Evolutionary conservation across 352 stramenopile genomes (phyloP), one percentile per base, ranked within the genome.

Genomic region (Pythium myriotylum): DNA sequence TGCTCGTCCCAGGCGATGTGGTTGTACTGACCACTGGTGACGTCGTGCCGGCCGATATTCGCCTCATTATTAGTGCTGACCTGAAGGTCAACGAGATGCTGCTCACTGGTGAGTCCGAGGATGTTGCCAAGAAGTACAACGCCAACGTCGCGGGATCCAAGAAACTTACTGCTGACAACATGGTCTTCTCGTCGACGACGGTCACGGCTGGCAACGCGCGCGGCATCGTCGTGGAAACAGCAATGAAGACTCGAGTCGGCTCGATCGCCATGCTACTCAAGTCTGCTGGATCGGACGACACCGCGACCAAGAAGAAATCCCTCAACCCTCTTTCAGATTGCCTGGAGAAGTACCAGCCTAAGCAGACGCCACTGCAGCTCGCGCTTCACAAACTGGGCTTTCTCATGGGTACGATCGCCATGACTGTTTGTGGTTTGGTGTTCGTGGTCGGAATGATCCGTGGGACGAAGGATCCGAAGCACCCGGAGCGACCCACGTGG

Each of bases 381-480:
- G 69, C 68, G 51, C 95, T 99, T 71, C 95, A 99, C 79, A 91
- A 97, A 55, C 84, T 99, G 40, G 96, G 95, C 14, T 85, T 98
- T 19, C 79, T 96, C 43, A 95, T 97, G 65, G 79, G 94, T 1
- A 81, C 84, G 22, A 94, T 97, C 54, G 83, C 80, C 14, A 68
- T 97, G 17, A 90, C 88, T 55, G 79, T 92, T 10, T 79, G 77
- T 29, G 48, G 95, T 0, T 92, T 99, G 39, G 95, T 96, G 26
- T 81, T 98, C 33, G 69, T 97, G 8, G 90, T 97, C 14, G 88
- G 92, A 5, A 76, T 97, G 49, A n/a, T 81, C 1, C 79, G 83
- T n/a, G 63, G 54, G 17, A 85, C 67, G 3, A 62, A 74, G 23
- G 79, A 92, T 40, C 76, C 74, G 1, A 80, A 80, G 45, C 67